phyloP scores from a whole-genome alignment of 2,329 filamentous ascomycete genomes.

The Torrubiellomyces zombiae region DNA sequence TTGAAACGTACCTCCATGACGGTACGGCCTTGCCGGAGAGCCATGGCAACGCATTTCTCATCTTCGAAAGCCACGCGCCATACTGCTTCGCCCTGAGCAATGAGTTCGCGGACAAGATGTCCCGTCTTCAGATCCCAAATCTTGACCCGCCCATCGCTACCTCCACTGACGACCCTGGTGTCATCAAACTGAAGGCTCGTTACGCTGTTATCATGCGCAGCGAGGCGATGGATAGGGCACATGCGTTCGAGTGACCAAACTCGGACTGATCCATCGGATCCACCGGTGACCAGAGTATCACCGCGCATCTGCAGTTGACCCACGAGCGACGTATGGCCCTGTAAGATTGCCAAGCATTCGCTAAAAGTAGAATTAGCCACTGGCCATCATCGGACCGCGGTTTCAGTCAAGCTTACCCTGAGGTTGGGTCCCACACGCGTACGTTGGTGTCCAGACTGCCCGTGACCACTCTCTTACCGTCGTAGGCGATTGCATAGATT shows the following conservation, averaged over 20 bases:
- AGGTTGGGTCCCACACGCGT: slow-evolving; percentile 84
- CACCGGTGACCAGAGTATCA: slow-evolving; percentile 87
- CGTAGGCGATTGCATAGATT: slow-evolving; percentile 96
- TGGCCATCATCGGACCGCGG: slow-evolving; percentile 1
- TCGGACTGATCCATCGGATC: slow-evolving; percentile 86
- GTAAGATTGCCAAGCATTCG: slow-evolving; percentile 76
- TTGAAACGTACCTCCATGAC: slow-evolving; percentile 76
- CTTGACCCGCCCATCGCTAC: slow-evolving; percentile 93
- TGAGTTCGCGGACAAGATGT: slow-evolving; percentile 76
- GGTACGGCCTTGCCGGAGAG: slow-evolving; percentile 66
- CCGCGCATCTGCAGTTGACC: slow-evolving; percentile 92
- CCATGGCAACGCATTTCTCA: slow-evolving; percentile 94
- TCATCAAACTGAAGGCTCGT: slow-evolving; percentile 97
- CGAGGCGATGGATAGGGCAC: slow-evolving; percentile 81
- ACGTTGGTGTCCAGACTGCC: slow-evolving; percentile 95
- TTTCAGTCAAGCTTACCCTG: slow-evolving; percentile 67
- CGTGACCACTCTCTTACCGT: slow-evolving; percentile 82
- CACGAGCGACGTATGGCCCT: slow-evolving; percentile 92
- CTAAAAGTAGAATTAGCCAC: slow-evolving; percentile 14
- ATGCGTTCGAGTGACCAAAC: slow-evolving; percentile 91
- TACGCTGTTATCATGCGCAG: slow-evolving; percentile 95
- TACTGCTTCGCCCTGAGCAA: slow-evolving; percentile 81
- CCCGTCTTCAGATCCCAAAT: slow-evolving; percentile 95
- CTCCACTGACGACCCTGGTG: slow-evolving; percentile 84
- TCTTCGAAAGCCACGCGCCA: slow-evolving; percentile 98